Percentiles rank a stretch among this genome's conserved stretches.
phyloP scores from a whole-genome alignment of 2,329 filamentous ascomycete genomes.

The Gliomastix tumulicola region DNA sequence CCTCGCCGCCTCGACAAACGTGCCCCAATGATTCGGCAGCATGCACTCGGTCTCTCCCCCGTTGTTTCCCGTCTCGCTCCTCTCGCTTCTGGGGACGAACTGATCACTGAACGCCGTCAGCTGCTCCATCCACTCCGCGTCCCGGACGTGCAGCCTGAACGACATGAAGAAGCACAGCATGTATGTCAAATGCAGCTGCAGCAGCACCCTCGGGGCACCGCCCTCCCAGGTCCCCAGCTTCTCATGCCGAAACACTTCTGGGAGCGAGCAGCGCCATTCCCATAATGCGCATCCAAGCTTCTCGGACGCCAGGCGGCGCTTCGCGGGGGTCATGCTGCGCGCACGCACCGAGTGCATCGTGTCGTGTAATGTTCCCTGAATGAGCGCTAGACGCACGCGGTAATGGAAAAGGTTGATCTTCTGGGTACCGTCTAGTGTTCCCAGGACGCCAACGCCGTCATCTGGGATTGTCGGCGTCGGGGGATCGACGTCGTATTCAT shows the following conservation, averaged over 20 bases:
- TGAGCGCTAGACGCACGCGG: constrained; percentile 3
- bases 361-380: constrained; percentile 6
- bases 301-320: neutral
- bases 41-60: too few relatives aligned
- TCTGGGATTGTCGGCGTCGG: neutral
- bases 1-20: neutral
- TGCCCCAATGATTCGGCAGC: neutral
- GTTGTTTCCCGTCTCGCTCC: too few relatives aligned
- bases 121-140: neutral
- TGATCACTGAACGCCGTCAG: neutral
- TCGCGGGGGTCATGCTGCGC: neutral
- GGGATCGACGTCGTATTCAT: constrained; percentile 1
- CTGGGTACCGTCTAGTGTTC: neutral
- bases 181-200: neutral
- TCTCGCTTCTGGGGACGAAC: too few relatives aligned
- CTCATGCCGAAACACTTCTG: neutral
- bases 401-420: constrained; percentile 4
- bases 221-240: neutral
- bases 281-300: neutral
- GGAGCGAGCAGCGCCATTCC: neutral
- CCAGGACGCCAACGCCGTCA: neutral
- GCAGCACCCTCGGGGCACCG: neutral
- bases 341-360: neutral
- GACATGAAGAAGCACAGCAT: neutral
- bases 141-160: neutral